These are phyloP conservation scores for Citrus trifoliata DNA, from an alignment of 345 rosid genomes.

Conservation along the genomic window DNA sequence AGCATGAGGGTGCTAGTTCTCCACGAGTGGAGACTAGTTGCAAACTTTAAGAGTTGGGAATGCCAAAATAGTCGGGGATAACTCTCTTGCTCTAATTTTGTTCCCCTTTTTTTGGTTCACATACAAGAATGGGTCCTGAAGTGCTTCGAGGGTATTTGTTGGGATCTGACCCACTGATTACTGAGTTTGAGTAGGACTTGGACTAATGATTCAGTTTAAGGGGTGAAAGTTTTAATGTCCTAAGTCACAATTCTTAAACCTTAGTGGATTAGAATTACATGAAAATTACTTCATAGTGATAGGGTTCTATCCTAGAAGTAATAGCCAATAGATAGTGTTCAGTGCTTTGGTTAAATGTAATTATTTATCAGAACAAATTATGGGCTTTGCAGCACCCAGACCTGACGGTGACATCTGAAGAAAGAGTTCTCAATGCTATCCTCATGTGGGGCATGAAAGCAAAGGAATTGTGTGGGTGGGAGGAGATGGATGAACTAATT, in stretches of 20 bases:
- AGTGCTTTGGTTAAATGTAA: neutral
- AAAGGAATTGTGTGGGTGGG: constrained; percentile 65
- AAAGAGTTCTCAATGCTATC: constrained; percentile 82
- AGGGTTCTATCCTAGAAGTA: neutral
- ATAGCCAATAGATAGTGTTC: constrained; percentile 9
- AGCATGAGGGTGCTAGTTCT: constrained; percentile 5
- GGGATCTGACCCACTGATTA: neutral
- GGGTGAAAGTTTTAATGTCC: neutral
- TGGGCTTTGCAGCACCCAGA: constrained; percentile 79
- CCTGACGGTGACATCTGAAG: constrained; percentile 91
- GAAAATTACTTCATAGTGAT: neutral
- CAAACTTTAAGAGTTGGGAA: neutral
- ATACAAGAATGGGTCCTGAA: neutral
- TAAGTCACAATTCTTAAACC: neutral
- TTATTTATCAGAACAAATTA: constrained; percentile 16
- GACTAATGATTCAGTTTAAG: neutral
- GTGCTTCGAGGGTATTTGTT: neutral
- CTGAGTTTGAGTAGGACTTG: neutral
- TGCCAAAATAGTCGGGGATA: neutral
- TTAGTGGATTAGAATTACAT: neutral
- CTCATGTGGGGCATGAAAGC: constrained; percentile 87
- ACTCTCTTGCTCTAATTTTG: neutral
- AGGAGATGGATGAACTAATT: constrained; percentile 55
- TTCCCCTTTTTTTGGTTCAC: neutral
- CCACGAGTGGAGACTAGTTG: neutral